phyloP scores from a whole-genome alignment of 441 rosid species.

The Aquilaria agallochum region DNA sequence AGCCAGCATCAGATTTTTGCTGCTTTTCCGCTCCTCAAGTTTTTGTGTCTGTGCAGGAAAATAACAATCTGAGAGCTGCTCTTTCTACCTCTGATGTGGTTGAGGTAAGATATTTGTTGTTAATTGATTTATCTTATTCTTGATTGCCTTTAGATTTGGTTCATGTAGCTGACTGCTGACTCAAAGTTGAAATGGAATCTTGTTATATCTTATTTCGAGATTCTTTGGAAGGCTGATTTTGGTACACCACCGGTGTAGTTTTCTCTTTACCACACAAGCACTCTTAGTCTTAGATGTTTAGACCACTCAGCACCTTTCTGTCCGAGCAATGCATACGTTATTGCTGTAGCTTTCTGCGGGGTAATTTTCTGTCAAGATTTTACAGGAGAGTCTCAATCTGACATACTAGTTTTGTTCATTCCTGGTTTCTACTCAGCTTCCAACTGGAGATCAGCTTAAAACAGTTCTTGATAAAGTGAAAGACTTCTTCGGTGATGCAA shows the following conservation, averaged over 20 bases:
- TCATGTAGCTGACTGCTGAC: neutral
- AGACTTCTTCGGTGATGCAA: conserved; percentile 89
- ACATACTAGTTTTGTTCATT: neutral
- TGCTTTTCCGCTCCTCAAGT: neutral
- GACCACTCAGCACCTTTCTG: no score
- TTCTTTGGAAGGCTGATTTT: neutral
- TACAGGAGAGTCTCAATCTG: no score
- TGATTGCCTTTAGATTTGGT: neutral
- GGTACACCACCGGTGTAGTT: no score
- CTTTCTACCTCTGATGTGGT: conserved; percentile 65
- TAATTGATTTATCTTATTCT: neutral
- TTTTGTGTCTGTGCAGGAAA: conserved; percentile 52
- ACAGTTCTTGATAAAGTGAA: conserved; percentile 86
- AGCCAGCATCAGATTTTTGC: neutral
- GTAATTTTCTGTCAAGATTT: neutral
- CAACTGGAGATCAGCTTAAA: conserved; percentile 74
- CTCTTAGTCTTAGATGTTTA: no score
- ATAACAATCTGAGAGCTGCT: conserved; percentile 74
- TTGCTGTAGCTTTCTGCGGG: no score
- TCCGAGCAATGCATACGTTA: no score
- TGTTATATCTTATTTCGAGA: no score
- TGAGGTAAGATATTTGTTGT: conserved; percentile 42
- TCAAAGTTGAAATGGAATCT: neutral
- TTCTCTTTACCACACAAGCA: no score
- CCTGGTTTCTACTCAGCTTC: conserved; percentile 56